phyloP scores from a whole-genome alignment of 352 stramenopile species.

The Paralagenidium karlingii region DNA sequence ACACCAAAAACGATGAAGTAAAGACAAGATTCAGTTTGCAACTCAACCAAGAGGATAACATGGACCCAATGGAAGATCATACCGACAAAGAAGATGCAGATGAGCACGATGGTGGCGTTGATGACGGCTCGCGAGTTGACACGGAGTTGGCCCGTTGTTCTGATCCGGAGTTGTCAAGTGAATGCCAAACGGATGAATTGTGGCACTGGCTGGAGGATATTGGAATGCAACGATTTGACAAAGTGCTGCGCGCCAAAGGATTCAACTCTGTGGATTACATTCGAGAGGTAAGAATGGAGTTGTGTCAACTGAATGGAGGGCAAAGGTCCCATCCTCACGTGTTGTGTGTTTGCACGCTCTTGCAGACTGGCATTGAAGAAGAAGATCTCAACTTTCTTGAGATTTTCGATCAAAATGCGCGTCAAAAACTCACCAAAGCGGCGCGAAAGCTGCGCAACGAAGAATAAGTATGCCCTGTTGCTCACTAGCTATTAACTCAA shows the following conservation, averaged over 20 bases:
- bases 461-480: conserved; percentile 6
- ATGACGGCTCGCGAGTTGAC: too few species aligned
- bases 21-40: too few species aligned
- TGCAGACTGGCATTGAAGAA: conserved; percentile 71
- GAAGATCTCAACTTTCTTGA: conserved; percentile 80
- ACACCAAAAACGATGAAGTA: too few species aligned
- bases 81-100: too few species aligned
- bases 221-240: conserved; percentile 19
- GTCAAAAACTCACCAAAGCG: conserved; percentile 45
- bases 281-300: conserved; percentile 38
- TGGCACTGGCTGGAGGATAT: conserved; percentile 62
- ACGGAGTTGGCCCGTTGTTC: too few species aligned
- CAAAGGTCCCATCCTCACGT: neutral
- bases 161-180: too few species aligned
- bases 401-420: conserved; percentile 48
- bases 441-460: conserved; percentile 36
- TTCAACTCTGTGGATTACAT: conserved; percentile 74
- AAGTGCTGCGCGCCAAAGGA: conserved; percentile 53
- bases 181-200: too few species aligned
- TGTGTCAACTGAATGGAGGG: neutral
- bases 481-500: neutral
- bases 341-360: neutral
- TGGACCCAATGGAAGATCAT: too few species aligned
- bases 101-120: too few species aligned
- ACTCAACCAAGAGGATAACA: too few species aligned